A percentile compares a stretch with the other conserved stretches of the same genome.
phyloP scores from a whole-genome alignment of 1,284 basidiomycete species.

The Marasmius fiardii region DNA sequence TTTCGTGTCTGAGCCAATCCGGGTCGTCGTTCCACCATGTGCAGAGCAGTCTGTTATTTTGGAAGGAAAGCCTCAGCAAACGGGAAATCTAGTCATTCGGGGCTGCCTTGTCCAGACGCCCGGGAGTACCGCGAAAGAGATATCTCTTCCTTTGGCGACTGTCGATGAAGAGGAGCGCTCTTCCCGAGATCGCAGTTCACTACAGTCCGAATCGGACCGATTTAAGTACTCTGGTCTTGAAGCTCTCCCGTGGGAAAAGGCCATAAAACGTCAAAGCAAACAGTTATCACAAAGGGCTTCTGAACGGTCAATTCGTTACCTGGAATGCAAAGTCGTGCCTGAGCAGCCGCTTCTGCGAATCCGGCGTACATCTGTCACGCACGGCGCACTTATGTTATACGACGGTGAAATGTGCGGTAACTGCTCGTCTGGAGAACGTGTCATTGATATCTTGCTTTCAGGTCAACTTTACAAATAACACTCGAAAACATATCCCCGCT shows the following conservation, averaged over 20 bases:
- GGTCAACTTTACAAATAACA: conserved; percentile 78
- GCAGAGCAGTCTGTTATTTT: conserved; percentile 68
- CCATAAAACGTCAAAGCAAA: conserved; percentile 34
- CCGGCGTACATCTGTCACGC: conserved; percentile 81
- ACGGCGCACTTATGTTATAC: conserved; percentile 91
- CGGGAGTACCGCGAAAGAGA: conserved; percentile 70
- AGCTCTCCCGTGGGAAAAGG: conserved; percentile 56
- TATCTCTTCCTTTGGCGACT: conserved; percentile 74
- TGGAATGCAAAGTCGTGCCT: conserved; percentile 78
- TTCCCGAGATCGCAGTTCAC: conserved; percentile 51
- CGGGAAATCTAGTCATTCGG: conserved; percentile 70
- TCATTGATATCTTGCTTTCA: conserved; percentile 26
- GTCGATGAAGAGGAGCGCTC: conserved; percentile 67
- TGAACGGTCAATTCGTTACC: conserved; percentile 41
- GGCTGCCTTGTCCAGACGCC: conserved; percentile 79
- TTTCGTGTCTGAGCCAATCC: conserved; percentile 61
- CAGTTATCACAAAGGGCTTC: conserved; percentile 30
- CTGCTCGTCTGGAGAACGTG: conserved; percentile 11
- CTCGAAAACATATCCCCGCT: conserved; percentile 85
- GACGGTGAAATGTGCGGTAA: conserved; percentile 79
- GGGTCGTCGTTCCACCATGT: conserved; percentile 59
- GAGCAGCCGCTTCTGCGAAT: conserved; percentile 87
- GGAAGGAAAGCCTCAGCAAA: conserved; percentile 59
- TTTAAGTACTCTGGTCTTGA: conserved; percentile 72
- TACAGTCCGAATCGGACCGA: conserved; percentile 63